Base-by-base conservation (phyloP, 257 asterid species). In the Knoxia roxburghii region DNA sequence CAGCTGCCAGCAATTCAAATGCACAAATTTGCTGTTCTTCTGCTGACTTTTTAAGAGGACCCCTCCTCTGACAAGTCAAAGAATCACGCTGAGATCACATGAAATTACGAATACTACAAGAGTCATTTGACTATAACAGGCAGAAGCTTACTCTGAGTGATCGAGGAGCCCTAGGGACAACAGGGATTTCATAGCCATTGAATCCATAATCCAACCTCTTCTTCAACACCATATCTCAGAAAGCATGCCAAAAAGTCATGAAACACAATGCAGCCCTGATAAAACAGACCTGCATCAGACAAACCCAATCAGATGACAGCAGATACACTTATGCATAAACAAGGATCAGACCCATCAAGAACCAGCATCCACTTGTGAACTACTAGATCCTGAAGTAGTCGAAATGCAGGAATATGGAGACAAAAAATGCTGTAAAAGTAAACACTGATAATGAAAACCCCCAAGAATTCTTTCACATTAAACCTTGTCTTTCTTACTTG, bases 1-100 rank as follows among this genome's bases (percentile, higher is more conserved):
- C 97, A 77, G 91, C 87, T 33, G 99, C 99, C 71, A 94, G 88
- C 68, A 94, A 75, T 72, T 94, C 99, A 71, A 94, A 94, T 73
- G 99, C 93, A 79, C 95, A 87, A 66, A 88, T 86, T 64, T 85
- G 80, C 65, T 68, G 74, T 60, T 77, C 88, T 43, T 86, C 95
- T 30, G 71, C 76, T 20, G 64, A 55, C 39, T 70, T 80, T 72
- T 77, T 89, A 53, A 37, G 81, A 4, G 78, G 70, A 57, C 77
- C 70, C 79, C 87, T 85, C 85, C 79, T 83, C 97, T 90, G 88
- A 14, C 32, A 77, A 60, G 71, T 64, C 53, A 72, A 32, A 53
- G n/a, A 57, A 20, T 29, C 33, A 21, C 14, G 63, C 9, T 66
- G 52, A 67, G 69, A 50, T 29, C 61, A 20, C 46, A 50, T 12